phyloP scores from a whole-genome alignment of 164 flowering plant genomes.

The Buxus sempervirens region DNA sequence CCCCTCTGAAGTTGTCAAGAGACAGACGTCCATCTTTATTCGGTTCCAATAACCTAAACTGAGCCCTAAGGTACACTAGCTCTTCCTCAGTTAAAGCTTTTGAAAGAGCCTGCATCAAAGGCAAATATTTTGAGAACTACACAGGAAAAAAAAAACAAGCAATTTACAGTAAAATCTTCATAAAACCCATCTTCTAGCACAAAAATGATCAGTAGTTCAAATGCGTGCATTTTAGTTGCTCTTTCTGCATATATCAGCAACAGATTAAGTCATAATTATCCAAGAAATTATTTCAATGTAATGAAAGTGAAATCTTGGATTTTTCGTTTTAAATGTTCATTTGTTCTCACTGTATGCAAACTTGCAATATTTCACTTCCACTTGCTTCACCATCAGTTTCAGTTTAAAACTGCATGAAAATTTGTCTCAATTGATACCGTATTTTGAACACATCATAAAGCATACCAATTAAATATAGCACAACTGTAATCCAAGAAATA shows the following conservation, averaged over 20 bases:
- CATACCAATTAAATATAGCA: too few relatives aligned
- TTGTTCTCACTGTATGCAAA: too few relatives aligned
- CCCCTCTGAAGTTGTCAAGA: slow-evolving; percentile 64
- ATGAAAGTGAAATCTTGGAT: too few relatives aligned
- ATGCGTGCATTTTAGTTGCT: not conserved
- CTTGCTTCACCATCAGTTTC: too few relatives aligned
- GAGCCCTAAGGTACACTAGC: slow-evolving; percentile 63
- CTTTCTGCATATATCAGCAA: not conserved
- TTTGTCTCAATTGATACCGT: too few relatives aligned
- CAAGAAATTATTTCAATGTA: too few relatives aligned
- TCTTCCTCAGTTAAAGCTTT: slow-evolving; percentile 82
- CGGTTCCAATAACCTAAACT: slow-evolving; percentile 67
- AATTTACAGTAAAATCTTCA: not conserved
- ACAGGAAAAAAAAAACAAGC: not conserved
- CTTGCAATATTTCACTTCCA: too few relatives aligned
- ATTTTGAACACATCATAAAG: too few relatives aligned
- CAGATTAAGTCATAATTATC: too few relatives aligned
- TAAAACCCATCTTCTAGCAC: not conserved
- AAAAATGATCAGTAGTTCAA: not conserved
- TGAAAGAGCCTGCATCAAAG: slow-evolving; percentile 69
- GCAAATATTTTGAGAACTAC: not conserved
- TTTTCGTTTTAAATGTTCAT: too few relatives aligned
- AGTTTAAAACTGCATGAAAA: too few relatives aligned
- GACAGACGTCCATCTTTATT: slow-evolving; percentile 53
- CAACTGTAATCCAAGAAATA: too few relatives aligned